Evolutionary conservation across 148 eudicot species (phyloP), one percentile per base, ranked within the genome.

Genomic region (Vaccinium vitisidaea): DNA sequence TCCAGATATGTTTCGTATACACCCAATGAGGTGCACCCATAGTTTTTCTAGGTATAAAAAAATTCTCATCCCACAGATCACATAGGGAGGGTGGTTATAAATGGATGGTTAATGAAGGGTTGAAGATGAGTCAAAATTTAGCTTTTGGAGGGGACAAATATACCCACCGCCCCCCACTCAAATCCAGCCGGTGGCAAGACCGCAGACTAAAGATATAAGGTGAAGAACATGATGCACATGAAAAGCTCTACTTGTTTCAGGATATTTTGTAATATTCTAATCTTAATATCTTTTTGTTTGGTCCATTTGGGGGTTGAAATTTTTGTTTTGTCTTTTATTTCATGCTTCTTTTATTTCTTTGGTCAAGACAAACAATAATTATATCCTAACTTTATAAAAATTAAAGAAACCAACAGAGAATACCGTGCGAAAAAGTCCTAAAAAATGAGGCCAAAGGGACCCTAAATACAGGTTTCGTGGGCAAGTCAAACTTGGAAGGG

Each of bases 141-240:
- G 49, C 48, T 59, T 84, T 48, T 12, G 0, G 77, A 16, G 13
- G 55, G 36, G 19, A 19, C 25, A 49, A 8, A 83, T 9, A 55
- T 14, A 77, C 32, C 77, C 50, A 48, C 59, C 58, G 30, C 27
- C 32, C 59, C 61, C 75, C 75, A 61, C 74, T 63, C 59, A 18
- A 13, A 48, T 52, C 14, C 27, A 15, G 18, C 36, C 43, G 58
- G 83, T 86, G 88, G 87, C 73, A 15, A 80, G 55, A 46, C 55
- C 54, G 39, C 39, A 36, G 55, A n/a, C 19, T 27, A 69, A 30
- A 69, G 43, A 39, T 30, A 30, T 30, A 14, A 14, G 32, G 71
- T 25, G 71, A 23, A 65, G 32, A 65, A 10, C 71, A 27, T 69
- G 74, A 69, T 12, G 27, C 74, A 27, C 39, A 27, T 27, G 61